Evolutionary conservation across 73 alveolate species (phyloP), one percentile per base, ranked within the genome.

Genomic region (Stentor coeruleus): DNA sequence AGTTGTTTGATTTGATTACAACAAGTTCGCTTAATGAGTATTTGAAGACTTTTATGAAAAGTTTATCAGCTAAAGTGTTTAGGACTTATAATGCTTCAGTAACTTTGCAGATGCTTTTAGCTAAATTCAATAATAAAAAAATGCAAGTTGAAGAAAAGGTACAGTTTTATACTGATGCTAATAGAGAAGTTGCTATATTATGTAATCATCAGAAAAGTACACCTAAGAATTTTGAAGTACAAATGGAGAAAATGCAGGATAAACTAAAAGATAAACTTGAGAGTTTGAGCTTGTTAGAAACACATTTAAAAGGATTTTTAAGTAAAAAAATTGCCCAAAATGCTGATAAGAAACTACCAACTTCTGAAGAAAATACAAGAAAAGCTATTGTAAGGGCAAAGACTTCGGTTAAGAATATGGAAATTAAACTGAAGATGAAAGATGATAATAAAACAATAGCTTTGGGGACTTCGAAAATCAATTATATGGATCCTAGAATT

Each of bases 401-500:
- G 36, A 35, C 79, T 39, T 59, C 83, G 41, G 74, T 88, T 39
- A 73, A 82, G 89, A 90, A 84, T 85, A 95, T 89, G 91, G 92
- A 93, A 88, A 85, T 74, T 4, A 87, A 76, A 81, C 86, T 96
- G 59, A 59, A 89, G 36, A 91, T 87, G 66, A 93, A 91, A 85
- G 97, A 95, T 85, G 98, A 93, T 20, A 96, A 97, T 88, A 98
- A 98, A 89, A 91, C 93, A 59, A 91, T 97, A 66, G 99, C 99
- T 31, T 84, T 98, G 49, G 99, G 99, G 55, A 98, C 99, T 20
- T 89, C 98, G 3, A 98, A 98, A 87, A 96, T 97, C 41, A 98
- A 98, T 91, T 98, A 98, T 88, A 98, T 97, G 98, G 99, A 98
- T 87, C 99, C 99, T 4, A 92, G 99, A 88, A 92, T 84, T 84